Conservation (phyloP, 2,329 filamentous ascomycete genomes). For the Colletotrichum karsti region DNA sequence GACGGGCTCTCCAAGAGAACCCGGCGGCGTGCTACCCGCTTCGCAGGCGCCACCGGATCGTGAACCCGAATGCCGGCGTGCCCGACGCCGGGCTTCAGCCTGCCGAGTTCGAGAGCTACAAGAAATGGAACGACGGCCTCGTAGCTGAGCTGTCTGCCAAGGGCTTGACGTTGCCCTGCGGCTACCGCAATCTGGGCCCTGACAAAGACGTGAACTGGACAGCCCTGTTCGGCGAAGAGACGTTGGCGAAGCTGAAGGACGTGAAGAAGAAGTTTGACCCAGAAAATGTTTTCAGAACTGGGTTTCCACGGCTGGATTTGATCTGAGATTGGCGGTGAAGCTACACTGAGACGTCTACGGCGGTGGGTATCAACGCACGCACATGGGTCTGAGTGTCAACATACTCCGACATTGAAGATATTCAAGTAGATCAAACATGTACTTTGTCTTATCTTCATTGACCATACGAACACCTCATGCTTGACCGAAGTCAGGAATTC, state of each 20-base stretch:
- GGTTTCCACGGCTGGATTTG: not conserved
- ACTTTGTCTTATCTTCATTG: too few species aligned
- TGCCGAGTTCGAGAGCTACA: slow-evolving; percentile 31
- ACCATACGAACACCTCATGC: too few species aligned
- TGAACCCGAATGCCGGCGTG: slow-evolving; percentile 32
- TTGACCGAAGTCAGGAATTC: too few species aligned
- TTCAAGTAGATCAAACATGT: too few species aligned
- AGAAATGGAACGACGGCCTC: slow-evolving; percentile 31
- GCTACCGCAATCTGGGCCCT: slow-evolving; percentile 22
- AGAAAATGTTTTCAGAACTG: slow-evolving; percentile 21
- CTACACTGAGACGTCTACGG: too few species aligned
- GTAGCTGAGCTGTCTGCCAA: slow-evolving; percentile 37
- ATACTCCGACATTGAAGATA: too few species aligned
- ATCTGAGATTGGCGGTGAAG: not conserved
- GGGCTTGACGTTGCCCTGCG: slow-evolving; percentile 41
- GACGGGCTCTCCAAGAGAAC: slow-evolving; percentile 1
- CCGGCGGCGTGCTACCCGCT: slow-evolving; percentile 33
- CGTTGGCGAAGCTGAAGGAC: slow-evolving; percentile 30
- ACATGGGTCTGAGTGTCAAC: too few species aligned
- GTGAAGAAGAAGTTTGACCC: slow-evolving; percentile 29
- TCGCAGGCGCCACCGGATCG: slow-evolving; percentile 41
- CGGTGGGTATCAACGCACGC: too few species aligned
- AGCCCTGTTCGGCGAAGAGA: slow-evolving; percentile 38
- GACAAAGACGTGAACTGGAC: slow-evolving; percentile 33
- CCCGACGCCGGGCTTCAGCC: slow-evolving; percentile 35